Conservation (phyloP, 192 early-diverging fungal genomes). For the Backusella psychrophila region DNA sequence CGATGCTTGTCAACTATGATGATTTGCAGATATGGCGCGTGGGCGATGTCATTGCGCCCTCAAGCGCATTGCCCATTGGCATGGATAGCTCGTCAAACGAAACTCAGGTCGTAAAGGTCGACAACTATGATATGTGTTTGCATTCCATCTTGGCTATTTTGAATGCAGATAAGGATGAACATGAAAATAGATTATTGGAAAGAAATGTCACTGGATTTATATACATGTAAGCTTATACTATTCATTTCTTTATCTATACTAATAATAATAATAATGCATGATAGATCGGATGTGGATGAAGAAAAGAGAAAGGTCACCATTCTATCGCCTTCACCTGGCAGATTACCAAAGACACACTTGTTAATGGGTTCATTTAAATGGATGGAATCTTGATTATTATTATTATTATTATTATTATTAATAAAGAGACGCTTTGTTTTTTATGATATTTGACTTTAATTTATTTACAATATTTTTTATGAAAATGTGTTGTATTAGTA, state of each 20-base stretch:
- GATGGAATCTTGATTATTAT: constrained; percentile 69
- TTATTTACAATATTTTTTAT: not conserved
- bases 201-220: constrained; percentile 77
- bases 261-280: not conserved
- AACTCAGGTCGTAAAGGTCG: constrained; percentile 78
- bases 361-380: constrained; percentile 87
- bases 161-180: constrained; percentile 50
- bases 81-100: constrained; percentile 75
- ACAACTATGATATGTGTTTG: constrained; percentile 73
- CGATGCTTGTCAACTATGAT: constrained; percentile 72
- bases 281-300: constrained; percentile 78
- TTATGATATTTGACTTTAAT: not conserved
- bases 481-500: constrained; percentile 12
- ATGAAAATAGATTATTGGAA: constrained; percentile 57
- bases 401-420: not conserved
- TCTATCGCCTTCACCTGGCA: constrained; percentile 82
- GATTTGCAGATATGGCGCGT: constrained; percentile 80
- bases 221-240: constrained; percentile 62
- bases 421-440: not conserved
- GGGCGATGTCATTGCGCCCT: constrained; percentile 81
- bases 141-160: constrained; percentile 89
- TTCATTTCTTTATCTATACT: not conserved
- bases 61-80: constrained; percentile 89
- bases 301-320: constrained; percentile 78
- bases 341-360: constrained; percentile 81